Evolutionary conservation across 352 stramenopile genomes (phyloP).

Genomic region (Pilasporangium apinafurcum): DNA sequence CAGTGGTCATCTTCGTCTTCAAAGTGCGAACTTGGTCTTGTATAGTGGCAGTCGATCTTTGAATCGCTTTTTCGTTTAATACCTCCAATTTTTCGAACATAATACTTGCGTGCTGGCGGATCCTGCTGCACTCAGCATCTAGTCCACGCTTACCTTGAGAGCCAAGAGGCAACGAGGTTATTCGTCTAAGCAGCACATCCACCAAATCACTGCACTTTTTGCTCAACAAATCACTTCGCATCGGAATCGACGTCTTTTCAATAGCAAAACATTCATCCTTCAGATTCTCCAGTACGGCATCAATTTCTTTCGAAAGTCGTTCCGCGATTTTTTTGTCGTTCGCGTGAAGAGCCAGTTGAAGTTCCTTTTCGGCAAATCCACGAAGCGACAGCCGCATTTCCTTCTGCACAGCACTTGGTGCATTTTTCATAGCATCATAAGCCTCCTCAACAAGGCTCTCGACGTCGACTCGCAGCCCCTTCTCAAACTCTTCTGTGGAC

Average conservation of each 20-base stretch:
- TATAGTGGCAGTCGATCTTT: slow-evolving; percentile 41
- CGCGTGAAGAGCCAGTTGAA: slow-evolving; percentile 55
- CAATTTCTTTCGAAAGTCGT: slow-evolving; percentile 43
- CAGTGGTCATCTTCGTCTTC: slow-evolving; percentile 54
- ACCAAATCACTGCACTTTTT: slow-evolving; percentile 49
- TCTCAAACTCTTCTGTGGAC: slow-evolving; percentile 47
- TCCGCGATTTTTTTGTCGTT: slow-evolving; percentile 64
- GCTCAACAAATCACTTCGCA: slow-evolving; percentile 40
- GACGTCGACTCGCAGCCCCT: slow-evolving; percentile 43
- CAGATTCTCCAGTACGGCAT: slow-evolving; percentile 45
- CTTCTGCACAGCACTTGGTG: slow-evolving; percentile 42
- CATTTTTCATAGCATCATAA: slow-evolving; percentile 37
- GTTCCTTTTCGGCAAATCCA: slow-evolving; percentile 55
- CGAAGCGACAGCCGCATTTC: slow-evolving; percentile 51
- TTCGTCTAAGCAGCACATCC: slow-evolving; percentile 27
- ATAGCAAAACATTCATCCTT: slow-evolving; percentile 48
- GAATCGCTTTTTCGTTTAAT: slow-evolving; percentile 63
- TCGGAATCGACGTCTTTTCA: slow-evolving; percentile 52
- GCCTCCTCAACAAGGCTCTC: slow-evolving; percentile 51
- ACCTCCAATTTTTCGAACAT: slow-evolving; percentile 75
- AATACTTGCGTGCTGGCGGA: slow-evolving; percentile 51
- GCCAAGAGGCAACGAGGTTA: slow-evolving; percentile 42
- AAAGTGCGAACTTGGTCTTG: slow-evolving; percentile 42
- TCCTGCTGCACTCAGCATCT: slow-evolving; percentile 43
- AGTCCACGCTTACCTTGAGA: slow-evolving; percentile 38